These are phyloP conservation scores for Priceomyces melissophilus DNA, from an alignment of 805 yeast genomes.

Conservation along the genomic window DNA sequence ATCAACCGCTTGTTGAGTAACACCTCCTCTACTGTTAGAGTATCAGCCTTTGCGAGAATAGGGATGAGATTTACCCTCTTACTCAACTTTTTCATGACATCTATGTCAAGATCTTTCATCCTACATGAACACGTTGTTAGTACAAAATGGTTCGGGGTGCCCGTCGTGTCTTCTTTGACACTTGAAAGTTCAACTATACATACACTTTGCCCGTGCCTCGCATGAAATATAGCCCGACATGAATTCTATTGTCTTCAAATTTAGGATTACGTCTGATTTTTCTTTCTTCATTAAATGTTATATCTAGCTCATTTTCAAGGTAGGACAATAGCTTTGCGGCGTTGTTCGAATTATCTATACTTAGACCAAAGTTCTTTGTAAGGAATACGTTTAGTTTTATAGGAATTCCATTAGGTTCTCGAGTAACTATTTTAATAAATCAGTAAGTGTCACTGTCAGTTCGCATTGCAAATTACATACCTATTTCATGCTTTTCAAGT, in stretches of 20 bases:
- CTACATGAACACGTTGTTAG: conserved; percentile 9
- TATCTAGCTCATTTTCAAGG: conserved; percentile 73
- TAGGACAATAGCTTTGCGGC: conserved; percentile 48
- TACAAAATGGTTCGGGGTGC: not conserved
- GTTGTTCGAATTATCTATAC: conserved; percentile 17
- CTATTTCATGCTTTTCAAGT: conserved; percentile 11
- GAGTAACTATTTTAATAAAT: conserved; percentile 2
- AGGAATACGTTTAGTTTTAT: conserved; percentile 18
- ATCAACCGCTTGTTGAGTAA: conserved; percentile 50
- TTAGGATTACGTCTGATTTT: conserved; percentile 18
- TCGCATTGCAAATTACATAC: conserved; percentile 3
- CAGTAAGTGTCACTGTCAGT: too few relatives aligned
- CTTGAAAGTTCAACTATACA: not conserved
- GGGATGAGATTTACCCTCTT: conserved; percentile 79
- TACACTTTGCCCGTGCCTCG: conserved; percentile 60
- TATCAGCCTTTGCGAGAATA: conserved; percentile 77
- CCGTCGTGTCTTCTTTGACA: not conserved
- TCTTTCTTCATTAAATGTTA: conserved; percentile 64
- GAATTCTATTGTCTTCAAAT: conserved; percentile 62
- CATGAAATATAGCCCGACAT: conserved; percentile 77
- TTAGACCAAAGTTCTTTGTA: conserved; percentile 24
- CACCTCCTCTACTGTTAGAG: conserved; percentile 58
- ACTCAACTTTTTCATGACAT: conserved; percentile 66
- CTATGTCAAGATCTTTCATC: conserved; percentile 64
- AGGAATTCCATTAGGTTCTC: conserved; percentile 12